Base-by-base conservation (phyloP, 2,329 filamentous ascomycete species). In the Trichoderma arundinaceum region DNA sequence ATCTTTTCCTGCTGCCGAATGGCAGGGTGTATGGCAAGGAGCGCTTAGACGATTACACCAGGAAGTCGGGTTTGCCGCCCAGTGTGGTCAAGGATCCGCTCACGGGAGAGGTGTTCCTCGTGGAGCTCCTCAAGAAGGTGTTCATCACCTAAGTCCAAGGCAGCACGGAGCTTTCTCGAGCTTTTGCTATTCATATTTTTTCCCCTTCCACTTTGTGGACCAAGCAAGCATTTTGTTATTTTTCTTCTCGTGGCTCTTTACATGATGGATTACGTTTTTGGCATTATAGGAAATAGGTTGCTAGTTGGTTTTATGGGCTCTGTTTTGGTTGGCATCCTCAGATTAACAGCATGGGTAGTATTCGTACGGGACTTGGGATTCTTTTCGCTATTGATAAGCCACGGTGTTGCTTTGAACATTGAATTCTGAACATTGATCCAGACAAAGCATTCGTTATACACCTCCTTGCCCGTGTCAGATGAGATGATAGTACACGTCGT, bases 1-100 rank as follows among this genome's bases (percentile, higher is more conserved):
- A 98, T 74, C 86, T 95, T 1, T 85, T 96, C 19, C 85, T 98
- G 49, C 79, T 99, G 64, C 95, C 95, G 28, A 97, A 96, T 76
- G 90, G 91, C 1, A 85, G 92, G 60, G 90, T 96, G 9, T 97
- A 97, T 75, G 92, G 94, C 19, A 85, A 87, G 66, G 86, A 90
- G 64, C 83, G 90, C 58, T 81, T 99, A 57, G 81, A 90, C 68
- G 86, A 91, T 65, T 88, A 95, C 76, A 92, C 94, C 64, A 86
- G 87, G 73, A 97, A 96, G 80, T 82, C 92, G 0, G 91, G 91
- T 0, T 82, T 95, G 48, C 80, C 83, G 22, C 74, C 83, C 7
- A 89, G 86, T 5, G 83, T 84, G 72, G 84, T 97, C 13, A 91
- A 91, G 75, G 94, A 98, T 79, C 86, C 93, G 19, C 88, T 89